Evolutionary conservation across 306 rosid genomes (phyloP), one percentile per base, ranked within the genome.

Genomic region (Canavalia gladiata): DNA sequence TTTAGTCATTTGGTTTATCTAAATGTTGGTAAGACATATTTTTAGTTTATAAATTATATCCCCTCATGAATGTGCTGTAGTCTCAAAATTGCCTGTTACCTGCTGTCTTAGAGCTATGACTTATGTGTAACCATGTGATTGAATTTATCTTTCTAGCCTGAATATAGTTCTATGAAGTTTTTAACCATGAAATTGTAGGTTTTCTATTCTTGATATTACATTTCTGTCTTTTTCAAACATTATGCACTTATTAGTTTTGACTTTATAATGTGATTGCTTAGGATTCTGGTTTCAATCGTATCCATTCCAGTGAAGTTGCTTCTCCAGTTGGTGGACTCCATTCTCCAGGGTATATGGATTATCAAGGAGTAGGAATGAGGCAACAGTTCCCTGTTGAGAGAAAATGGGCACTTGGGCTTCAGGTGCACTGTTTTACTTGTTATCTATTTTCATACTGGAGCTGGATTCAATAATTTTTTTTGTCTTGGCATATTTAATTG

Each of bases 391-490:
- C 94, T n/a, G 90, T 60, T 77, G 95, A 95, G 86, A 89, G 95
- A 70, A 95, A 91, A 83, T 93, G 99, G 99, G 97, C 99, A 82
- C 99, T 95, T 78, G 97, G 99, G 69, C 97, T 95, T 86, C 97
- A 95, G 97, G 99, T 91, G 75, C 83, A n/a, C 49, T 55, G 35
- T 81, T 91, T 87, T 74, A 41, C 59, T 64, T 72, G 47, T 37
- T 75, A 47, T 39, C 65, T 74, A 57, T 72, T 84, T 28, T 81
- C 46, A 42, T 37, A 42, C 7, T 7, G 46, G 42, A 64, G 42
- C 65, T 37, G 69, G 43, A 78, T 73, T 75, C 33, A 0, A 25
- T 12, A 29, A 59, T 60, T 13, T 45, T 6, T 5, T 39, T 46
- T 72, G 60, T 18, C 45, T 37, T 77, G 76, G 49, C 66, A 49